phyloP scores from a whole-genome alignment of 1,284 basidiomycete genomes.

The Pholiota adiposa region DNA sequence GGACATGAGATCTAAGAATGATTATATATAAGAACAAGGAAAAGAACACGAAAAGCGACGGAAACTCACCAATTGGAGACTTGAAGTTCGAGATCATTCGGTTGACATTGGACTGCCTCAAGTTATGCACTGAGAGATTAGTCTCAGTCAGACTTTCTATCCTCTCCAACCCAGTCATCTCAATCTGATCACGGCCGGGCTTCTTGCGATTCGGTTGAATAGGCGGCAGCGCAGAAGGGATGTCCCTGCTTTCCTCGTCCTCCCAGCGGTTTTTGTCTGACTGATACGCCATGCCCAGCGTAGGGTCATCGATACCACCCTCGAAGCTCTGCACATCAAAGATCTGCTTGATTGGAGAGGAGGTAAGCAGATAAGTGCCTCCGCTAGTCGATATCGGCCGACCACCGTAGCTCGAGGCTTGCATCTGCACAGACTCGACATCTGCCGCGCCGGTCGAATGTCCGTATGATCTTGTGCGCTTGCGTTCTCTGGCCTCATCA shows the following conservation, averaged over 20 bases:
- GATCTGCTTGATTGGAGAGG: slow-evolving; percentile 33
- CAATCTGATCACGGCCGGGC: slow-evolving; percentile 38
- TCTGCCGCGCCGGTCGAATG: slow-evolving; percentile 26
- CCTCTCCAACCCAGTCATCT: slow-evolving; percentile 38
- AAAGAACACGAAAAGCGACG: slow-evolving; percentile 1
- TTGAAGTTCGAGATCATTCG: slow-evolving; percentile 51
- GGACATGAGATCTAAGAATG: slow-evolving; percentile 19
- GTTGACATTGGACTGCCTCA: slow-evolving; percentile 38
- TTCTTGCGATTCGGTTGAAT: slow-evolving; percentile 44
- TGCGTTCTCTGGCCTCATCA: slow-evolving; percentile 45
- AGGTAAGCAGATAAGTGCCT: slow-evolving; percentile 36
- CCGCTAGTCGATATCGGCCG: slow-evolving; percentile 15
- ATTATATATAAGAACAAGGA: slow-evolving; percentile 16
- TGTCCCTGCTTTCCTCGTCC: slow-evolving; percentile 30
- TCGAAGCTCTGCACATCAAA: slow-evolving; percentile 24
- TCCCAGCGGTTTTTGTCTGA: slow-evolving; percentile 24
- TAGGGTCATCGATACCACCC: slow-evolving; percentile 22
- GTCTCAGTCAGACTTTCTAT: slow-evolving; percentile 38
- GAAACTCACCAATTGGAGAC: slow-evolving; percentile 45
- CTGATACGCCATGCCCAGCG: slow-evolving; percentile 12
- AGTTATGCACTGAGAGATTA: slow-evolving; percentile 40
- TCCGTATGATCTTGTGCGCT: slow-evolving; percentile 28
- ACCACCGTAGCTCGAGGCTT: slow-evolving; percentile 14
- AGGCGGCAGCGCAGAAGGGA: slow-evolving; percentile 28
- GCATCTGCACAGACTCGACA: slow-evolving; percentile 19